Percentiles rank a stretch among this genome's conserved stretches.
These are phyloP conservation scores for Paecilomyces sp. DNA, from an alignment of 2,329 filamentous ascomycete genomes.

Conservation along the genomic window DNA sequence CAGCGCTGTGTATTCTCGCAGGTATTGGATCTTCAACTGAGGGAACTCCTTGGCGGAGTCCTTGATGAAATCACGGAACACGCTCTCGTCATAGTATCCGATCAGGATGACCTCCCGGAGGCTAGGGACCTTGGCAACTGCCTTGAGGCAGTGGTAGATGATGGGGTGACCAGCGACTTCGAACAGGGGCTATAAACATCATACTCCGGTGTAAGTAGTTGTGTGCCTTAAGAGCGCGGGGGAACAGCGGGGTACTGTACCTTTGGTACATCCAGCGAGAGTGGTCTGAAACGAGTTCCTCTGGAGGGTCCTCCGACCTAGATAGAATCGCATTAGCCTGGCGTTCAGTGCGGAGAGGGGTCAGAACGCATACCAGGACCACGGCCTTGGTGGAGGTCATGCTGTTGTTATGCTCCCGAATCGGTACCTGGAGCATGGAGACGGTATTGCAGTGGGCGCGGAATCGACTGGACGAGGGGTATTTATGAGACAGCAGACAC, in stretches of 20 bases:
- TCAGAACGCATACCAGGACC: slow-evolving; percentile 64
- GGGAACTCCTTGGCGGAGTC: slow-evolving; percentile 79
- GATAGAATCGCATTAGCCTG: slow-evolving; percentile 22
- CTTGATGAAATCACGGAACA: slow-evolving; percentile 98
- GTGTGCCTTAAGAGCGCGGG: neutral
- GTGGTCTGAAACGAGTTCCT: slow-evolving; percentile 89
- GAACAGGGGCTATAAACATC: slow-evolving; percentile 68
- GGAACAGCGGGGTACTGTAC: slow-evolving; percentile 36
- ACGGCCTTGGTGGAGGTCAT: slow-evolving; percentile 78
- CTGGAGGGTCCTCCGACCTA: slow-evolving; percentile 92
- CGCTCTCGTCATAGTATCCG: slow-evolving; percentile 95
- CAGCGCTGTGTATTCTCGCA: slow-evolving; percentile 93
- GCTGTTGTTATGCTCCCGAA: slow-evolving; percentile 31
- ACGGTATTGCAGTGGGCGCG: slow-evolving; percentile 7
- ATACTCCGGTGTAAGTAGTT: neutral
- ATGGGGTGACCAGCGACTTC: slow-evolving; percentile 97
- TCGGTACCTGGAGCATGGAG: slow-evolving; percentile 40
- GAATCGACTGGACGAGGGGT: slow-evolving; percentile 2
- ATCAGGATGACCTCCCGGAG: slow-evolving; percentile 97
- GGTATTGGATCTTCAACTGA: slow-evolving; percentile 83
- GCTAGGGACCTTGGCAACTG: slow-evolving; percentile 80
- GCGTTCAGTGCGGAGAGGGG: neutral
- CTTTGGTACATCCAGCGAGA: slow-evolving; percentile 94
- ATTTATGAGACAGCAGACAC: slow-evolving; percentile 7
- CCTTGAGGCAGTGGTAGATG: slow-evolving; percentile 93